These are phyloP conservation scores for Cyberlindnera mycetangii DNA, from an alignment of 805 yeast genomes.

Conservation along the genomic window DNA sequence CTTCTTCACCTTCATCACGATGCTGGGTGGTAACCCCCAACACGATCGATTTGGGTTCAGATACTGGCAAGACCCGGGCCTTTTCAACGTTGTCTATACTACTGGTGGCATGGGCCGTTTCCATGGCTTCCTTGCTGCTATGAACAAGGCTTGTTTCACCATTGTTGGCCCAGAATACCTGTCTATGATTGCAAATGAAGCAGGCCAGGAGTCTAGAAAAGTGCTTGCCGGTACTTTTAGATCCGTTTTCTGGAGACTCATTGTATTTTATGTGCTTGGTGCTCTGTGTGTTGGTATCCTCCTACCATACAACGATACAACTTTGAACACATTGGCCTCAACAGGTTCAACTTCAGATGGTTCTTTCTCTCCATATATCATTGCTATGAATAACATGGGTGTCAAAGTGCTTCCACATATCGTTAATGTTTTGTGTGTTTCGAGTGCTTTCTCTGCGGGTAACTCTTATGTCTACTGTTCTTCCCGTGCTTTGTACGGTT, in stretches of 20 bases:
- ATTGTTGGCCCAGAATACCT: constrained; percentile 85
- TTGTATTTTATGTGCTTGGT: constrained; percentile 61
- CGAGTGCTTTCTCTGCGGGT: constrained; percentile 56
- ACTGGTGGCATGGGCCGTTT: constrained; percentile 60
- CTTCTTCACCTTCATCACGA: constrained; percentile 68
- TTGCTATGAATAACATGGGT: constrained; percentile 52
- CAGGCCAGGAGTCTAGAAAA: constrained; percentile 66
- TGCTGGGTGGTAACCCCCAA: constrained; percentile 83
- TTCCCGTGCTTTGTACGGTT: constrained; percentile 54
- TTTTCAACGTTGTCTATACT: constrained; percentile 52
- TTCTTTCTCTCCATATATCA: constrained; percentile 54
- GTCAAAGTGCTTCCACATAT: constrained; percentile 48
- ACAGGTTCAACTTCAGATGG: constrained; percentile 61
- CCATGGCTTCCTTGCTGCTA: constrained; percentile 68
- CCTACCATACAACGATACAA: constrained; percentile 57
- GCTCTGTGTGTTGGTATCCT: constrained; percentile 66
- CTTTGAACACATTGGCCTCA: constrained; percentile 46
- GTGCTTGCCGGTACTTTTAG: constrained; percentile 71
- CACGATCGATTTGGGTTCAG: constrained; percentile 60
- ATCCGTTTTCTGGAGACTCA: constrained; percentile 61
- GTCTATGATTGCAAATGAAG: constrained; percentile 80
- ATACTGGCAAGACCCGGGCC: constrained; percentile 48
- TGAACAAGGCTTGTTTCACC: constrained; percentile 70
- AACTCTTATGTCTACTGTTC: constrained; percentile 58
- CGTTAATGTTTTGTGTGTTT: constrained; percentile 49